Conservation (phyloP, 179 eudicot genomes). For the Nepenthes alata region DNA sequence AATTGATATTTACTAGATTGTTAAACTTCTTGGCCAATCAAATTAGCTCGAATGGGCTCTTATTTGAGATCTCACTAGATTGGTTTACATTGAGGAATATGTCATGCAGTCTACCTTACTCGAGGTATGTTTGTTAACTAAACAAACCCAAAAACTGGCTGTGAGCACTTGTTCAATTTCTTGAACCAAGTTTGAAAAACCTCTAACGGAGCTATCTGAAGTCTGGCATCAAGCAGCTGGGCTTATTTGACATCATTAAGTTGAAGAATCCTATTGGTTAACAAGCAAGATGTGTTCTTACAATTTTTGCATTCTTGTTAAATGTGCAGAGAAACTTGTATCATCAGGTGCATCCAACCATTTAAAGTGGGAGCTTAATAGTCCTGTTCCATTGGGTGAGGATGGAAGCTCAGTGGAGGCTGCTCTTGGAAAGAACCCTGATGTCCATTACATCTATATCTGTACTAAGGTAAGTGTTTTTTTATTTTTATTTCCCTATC, state of each 20-base stretch:
- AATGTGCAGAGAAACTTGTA: constrained; percentile 37
- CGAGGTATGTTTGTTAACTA: background rate
- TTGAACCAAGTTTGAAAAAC: background rate
- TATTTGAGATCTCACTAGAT: too few relatives aligned
- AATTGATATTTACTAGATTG: too few relatives aligned
- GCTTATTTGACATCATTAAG: too few relatives aligned
- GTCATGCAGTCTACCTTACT: too few relatives aligned
- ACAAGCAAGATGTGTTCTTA: background rate
- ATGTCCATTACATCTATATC: constrained; percentile 77
- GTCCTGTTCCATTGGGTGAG: constrained; percentile 46
- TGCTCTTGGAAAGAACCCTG: constrained; percentile 36
- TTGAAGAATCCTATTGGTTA: background rate
- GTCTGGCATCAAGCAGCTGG: too few relatives aligned
- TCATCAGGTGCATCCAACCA: constrained; percentile 25
- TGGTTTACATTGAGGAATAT: too few relatives aligned
- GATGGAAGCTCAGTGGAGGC: constrained; percentile 39
- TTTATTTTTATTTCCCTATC: background rate
- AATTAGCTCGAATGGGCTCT: too few relatives aligned
- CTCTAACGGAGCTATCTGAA: background rate
- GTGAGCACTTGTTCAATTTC: background rate
- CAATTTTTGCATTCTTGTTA: background rate
- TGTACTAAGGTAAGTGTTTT: constrained; percentile 51
- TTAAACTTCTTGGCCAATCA: too few relatives aligned
- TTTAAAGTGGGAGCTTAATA: constrained; percentile 47
- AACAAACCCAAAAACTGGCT: too few relatives aligned